A percentile compares a stretch with the other conserved stretches of the same genome.
These are phyloP conservation scores for Lecanicillium sp. DNA, from an alignment of 2,329 filamentous ascomycete species.

Conservation along the genomic window DNA sequence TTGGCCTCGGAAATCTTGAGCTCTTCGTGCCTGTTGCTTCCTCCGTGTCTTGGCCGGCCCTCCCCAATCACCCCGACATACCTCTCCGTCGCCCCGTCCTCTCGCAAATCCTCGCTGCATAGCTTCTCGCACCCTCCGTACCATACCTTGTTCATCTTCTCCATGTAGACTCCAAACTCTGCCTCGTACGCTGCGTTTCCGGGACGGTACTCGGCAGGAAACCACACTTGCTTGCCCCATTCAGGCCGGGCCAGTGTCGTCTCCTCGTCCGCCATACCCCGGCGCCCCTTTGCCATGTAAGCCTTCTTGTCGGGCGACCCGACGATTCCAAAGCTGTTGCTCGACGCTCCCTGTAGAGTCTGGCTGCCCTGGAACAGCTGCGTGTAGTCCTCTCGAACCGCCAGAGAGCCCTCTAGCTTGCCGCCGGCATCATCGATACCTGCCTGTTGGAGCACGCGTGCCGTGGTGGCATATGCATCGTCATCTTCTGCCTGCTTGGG, in stretches of 20 bases:
- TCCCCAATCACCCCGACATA: constrained; percentile 34
- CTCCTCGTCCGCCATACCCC: neutral
- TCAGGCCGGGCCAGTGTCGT: neutral
- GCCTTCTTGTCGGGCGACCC: neutral
- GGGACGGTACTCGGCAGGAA: neutral
- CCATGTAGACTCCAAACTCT: neutral
- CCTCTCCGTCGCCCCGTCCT: constrained; percentile 26
- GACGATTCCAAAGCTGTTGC: neutral
- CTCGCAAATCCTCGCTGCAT: constrained; percentile 26
- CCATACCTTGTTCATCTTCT: constrained; percentile 24
- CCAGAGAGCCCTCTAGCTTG: constrained; percentile 1
- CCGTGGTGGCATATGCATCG: constrained; percentile 19
- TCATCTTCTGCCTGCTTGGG: constrained; percentile 21
- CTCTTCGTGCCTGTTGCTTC: constrained; percentile 20
- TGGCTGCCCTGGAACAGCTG: constrained; percentile 12
- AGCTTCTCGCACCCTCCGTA: constrained; percentile 34
- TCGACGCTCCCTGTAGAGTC: neutral
- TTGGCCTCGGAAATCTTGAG: constrained; percentile 35
- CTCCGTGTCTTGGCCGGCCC: constrained; percentile 26
- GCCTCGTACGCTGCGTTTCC: constrained; percentile 2
- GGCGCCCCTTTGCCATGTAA: neutral
- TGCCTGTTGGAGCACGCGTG: constrained; percentile 19
- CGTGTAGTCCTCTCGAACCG: constrained; percentile 13
- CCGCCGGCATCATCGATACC: constrained; percentile 18
- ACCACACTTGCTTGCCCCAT: neutral